These are phyloP conservation scores for Colletotrichum limetticola DNA, from an alignment of 2,329 filamentous ascomycete species.

Conservation along the genomic window DNA sequence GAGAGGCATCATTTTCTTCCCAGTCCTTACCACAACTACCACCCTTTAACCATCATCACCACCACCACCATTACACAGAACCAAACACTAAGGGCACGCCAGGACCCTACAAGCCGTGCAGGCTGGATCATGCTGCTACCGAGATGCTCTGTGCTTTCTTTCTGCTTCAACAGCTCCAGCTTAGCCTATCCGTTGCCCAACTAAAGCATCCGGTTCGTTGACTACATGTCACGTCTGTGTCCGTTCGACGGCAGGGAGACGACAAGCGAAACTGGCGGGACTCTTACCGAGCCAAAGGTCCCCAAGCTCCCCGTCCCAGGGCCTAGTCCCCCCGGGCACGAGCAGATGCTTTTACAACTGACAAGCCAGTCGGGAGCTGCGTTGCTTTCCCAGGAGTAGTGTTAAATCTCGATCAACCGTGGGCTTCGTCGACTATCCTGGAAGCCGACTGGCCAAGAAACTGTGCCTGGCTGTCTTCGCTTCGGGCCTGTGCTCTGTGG, in stretches of 20 bases:
- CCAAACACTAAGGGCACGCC: neutral
- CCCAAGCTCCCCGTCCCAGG: conserved; percentile 4
- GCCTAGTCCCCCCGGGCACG: neutral
- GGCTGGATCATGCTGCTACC: neutral
- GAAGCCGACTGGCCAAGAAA: neutral
- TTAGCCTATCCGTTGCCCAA: neutral
- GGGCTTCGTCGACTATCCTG: conserved; percentile 2
- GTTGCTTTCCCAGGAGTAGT: neutral
- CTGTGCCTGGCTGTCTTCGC: conserved; percentile 11
- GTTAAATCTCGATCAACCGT: conserved; percentile 12
- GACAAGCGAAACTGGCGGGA: conserved; percentile 11
- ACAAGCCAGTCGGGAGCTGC: neutral
- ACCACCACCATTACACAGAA: neutral
- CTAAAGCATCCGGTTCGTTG: neutral
- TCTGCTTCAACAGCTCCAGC: neutral
- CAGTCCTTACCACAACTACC: neutral
- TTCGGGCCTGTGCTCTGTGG: conserved; percentile 8
- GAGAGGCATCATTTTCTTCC: neutral
- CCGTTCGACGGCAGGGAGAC: neutral
- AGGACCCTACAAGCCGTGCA: neutral
- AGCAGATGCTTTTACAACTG: neutral
- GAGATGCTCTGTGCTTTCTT: neutral
- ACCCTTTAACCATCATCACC: neutral
- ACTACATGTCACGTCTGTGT: neutral
- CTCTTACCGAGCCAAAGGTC: neutral